Conservation (phyloP, 2,329 filamentous ascomycete species). For the Fusarium acutatum region DNA sequence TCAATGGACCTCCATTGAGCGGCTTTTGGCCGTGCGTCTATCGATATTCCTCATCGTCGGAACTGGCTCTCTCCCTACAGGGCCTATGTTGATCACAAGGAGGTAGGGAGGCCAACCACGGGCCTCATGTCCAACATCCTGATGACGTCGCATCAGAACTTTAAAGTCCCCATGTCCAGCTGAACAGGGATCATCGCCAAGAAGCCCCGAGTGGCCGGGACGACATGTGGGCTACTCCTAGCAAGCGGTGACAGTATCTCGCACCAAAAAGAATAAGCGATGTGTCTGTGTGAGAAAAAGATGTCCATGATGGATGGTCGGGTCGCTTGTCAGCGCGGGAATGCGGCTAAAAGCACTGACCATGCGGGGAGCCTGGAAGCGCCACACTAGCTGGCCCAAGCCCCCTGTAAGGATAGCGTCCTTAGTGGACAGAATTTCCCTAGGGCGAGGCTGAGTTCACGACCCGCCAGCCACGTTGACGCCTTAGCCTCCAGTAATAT, state of each 20-base stretch:
- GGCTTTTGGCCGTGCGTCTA: slow-evolving; percentile 16
- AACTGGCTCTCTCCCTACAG: slow-evolving; percentile 1
- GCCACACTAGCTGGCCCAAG: slow-evolving; percentile 13
- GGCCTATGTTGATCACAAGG: slow-evolving; percentile 3
- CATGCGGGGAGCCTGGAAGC: slow-evolving; percentile 12
- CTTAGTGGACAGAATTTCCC: slow-evolving; percentile 20
- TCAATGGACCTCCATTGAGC: background rate
- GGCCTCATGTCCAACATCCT: background rate
- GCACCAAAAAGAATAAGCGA: background rate
- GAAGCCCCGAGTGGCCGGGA: slow-evolving; percentile 18
- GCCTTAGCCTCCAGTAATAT: slow-evolving; percentile 35
- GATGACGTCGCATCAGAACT: slow-evolving; percentile 28
- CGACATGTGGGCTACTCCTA: background rate
- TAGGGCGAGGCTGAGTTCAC: slow-evolving; percentile 32
- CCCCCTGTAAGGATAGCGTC: slow-evolving; percentile 28
- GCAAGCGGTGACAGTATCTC: slow-evolving; percentile 5
- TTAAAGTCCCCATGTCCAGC: slow-evolving; percentile 32
- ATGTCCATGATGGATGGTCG: background rate
- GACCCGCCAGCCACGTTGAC: slow-evolving; percentile 32
- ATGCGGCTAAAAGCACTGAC: slow-evolving; percentile 31
- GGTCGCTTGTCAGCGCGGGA: slow-evolving; percentile 32
- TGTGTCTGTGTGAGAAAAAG: background rate
- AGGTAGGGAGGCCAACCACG: slow-evolving; percentile 23
- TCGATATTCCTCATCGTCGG: background rate
- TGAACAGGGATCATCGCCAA: slow-evolving; percentile 31